Percentiles rank a stretch among this genome's conserved stretches.
Conservation (phyloP, 495 filamentous ascomycete genomes). For the Jackrogersella minutella region DNA sequence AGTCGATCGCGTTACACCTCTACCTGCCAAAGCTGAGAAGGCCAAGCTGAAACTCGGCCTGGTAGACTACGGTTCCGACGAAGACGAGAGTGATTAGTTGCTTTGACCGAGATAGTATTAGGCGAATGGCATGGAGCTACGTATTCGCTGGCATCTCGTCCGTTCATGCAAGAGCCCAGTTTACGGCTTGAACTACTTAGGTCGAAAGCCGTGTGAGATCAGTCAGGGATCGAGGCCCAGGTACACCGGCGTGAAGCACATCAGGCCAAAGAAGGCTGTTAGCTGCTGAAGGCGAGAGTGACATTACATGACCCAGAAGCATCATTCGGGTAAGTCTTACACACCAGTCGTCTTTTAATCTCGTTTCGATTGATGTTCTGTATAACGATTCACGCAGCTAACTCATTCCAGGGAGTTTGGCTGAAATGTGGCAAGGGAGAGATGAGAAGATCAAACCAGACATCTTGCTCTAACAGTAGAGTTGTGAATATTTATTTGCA, state of each 20-base stretch:
- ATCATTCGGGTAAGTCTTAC: not conserved
- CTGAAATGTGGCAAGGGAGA: not conserved
- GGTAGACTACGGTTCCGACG: conserved; percentile 48
- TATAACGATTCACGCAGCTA: not conserved
- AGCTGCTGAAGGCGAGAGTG: not conserved
- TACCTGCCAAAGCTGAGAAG: not conserved
- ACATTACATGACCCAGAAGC: not conserved
- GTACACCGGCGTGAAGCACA: no score
- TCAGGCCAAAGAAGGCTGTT: not conserved
- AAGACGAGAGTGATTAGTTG: conserved; percentile 41
- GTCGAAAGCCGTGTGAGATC: no score
- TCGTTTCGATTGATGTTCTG: no score
- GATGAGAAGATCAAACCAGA: not conserved
- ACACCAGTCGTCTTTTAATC: not conserved
- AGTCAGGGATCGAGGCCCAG: no score
- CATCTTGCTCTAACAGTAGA: conserved; percentile 22
- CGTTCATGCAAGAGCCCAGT: no score
- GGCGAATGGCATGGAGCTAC: no score
- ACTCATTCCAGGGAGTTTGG: not conserved
- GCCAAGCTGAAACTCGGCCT: conserved; percentile 38
- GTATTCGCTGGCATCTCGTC: no score
- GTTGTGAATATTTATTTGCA: conserved; percentile 29
- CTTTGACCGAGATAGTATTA: no score
- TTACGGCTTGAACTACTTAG: not conserved
- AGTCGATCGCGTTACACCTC: conserved; percentile 12